Percentiles rank a stretch among this genome's conserved stretches.
Evolutionary conservation across 257 asterid genomes (phyloP).

Genomic region (Fraxinus americana): DNA sequence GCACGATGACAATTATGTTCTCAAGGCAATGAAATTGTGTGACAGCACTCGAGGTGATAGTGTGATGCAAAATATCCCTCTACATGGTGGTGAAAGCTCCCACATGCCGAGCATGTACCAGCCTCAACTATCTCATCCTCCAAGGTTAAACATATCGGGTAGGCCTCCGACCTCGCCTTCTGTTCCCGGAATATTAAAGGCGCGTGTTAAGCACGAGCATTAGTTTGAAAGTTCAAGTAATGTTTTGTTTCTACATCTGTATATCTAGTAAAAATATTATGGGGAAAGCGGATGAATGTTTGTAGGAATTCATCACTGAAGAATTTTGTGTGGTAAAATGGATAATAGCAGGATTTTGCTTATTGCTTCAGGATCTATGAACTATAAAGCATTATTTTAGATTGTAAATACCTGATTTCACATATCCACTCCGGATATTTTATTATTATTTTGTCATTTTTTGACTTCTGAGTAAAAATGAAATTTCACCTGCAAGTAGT

Average conservation of each 20-base stretch:
- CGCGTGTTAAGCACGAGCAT: slow-evolving; percentile 75
- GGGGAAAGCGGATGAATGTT: slow-evolving; percentile 3
- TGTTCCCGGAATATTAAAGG: slow-evolving; percentile 74
- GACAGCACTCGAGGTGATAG: slow-evolving; percentile 43
- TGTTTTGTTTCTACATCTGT: slow-evolving; percentile 34
- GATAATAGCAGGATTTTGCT: slow-evolving; percentile 11
- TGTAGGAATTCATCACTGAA: slow-evolving; percentile 9
- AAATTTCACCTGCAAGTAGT: not conserved
- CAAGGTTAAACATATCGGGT: slow-evolving; percentile 37
- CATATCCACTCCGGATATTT: slow-evolving; percentile 2
- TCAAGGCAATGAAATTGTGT: slow-evolving; percentile 80
- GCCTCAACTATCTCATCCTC: slow-evolving; percentile 43
- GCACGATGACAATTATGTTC: slow-evolving; percentile 86
- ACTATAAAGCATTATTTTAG: slow-evolving; percentile 3
- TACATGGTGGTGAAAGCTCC: slow-evolving; percentile 67
- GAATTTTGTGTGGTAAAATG: slow-evolving; percentile 13
- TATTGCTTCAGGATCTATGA: slow-evolving; percentile 2
- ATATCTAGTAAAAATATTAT: slow-evolving; percentile 42
- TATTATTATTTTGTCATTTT: not conserved
- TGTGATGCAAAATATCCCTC: slow-evolving; percentile 28
- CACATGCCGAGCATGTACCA: slow-evolving; percentile 42
- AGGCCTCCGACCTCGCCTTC: slow-evolving; percentile 67
- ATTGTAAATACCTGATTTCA: slow-evolving; percentile 13
- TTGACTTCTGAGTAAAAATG: not conserved
- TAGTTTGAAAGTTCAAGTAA: slow-evolving; percentile 30